Conservation (phyloP, 2,329 filamentous ascomycete species). For the Aspergillus transmontanensis region DNA sequence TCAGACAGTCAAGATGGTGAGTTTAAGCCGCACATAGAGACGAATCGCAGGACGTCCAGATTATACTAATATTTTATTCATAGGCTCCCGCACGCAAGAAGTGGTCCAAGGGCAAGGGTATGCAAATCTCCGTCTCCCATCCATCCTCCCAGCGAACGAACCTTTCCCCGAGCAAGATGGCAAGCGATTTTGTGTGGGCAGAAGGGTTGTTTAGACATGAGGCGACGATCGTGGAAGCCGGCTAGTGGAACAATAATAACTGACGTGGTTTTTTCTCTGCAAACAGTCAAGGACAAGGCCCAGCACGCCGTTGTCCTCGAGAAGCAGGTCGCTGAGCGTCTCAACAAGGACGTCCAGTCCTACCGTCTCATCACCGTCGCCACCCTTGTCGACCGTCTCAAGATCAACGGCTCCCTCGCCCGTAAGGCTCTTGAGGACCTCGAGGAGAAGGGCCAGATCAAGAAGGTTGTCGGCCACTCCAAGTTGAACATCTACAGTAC, state of each 20-base stretch:
- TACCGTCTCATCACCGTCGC: slow-evolving; percentile 99
- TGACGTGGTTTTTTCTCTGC: slow-evolving; percentile 20
- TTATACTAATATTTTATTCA: slow-evolving; percentile 21
- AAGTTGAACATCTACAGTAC: slow-evolving; percentile 98
- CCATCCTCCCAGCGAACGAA: slow-evolving; percentile 10
- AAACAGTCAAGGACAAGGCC: slow-evolving; percentile 99
- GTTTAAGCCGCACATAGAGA: slow-evolving; percentile 14
- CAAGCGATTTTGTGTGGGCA: slow-evolving; percentile 25
- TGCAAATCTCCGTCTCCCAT: slow-evolving; percentile 28
- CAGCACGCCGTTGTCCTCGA: slow-evolving; percentile 98
- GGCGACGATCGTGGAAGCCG: not conserved
- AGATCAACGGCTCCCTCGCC: slow-evolving; percentile 99
- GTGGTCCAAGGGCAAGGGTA: slow-evolving; percentile 62
- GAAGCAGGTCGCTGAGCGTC: slow-evolving; percentile 95
- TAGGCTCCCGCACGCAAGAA: slow-evolving; percentile 56
- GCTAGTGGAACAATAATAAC: not conserved
- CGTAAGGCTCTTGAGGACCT: slow-evolving; percentile 86
- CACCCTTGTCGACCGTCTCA: slow-evolving; percentile 97
- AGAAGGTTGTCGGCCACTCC: slow-evolving; percentile 94
- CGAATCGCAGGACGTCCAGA: not conserved
- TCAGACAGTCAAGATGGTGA: slow-evolving; percentile 44
- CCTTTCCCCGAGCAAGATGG: slow-evolving; percentile 16
- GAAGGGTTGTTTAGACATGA: slow-evolving; percentile 4
- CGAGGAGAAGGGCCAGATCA: slow-evolving; percentile 98
- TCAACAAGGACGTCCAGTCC: slow-evolving; percentile 99